These are phyloP conservation scores for Colletotrichum horii DNA, from an alignment of 2,329 filamentous ascomycete species.

Conservation along the genomic window DNA sequence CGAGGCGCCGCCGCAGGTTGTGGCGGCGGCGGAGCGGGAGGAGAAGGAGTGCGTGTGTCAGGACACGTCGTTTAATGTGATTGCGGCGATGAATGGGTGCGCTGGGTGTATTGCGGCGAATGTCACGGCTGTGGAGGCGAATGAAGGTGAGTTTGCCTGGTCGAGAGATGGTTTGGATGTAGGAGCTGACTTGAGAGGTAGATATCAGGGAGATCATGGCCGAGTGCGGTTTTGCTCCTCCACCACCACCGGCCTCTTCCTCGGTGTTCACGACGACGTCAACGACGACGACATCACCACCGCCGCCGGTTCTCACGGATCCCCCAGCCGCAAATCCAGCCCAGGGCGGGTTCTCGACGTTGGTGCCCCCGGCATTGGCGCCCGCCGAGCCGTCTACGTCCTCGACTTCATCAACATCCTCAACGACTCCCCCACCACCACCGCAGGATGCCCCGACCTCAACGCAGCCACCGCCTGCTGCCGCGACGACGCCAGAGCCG, in stretches of 20 bases:
- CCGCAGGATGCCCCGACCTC: neutral
- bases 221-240: constrained; percentile 2
- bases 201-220: constrained; percentile 14
- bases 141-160: neutral
- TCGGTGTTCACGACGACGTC: neutral
- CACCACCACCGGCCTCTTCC: neutral
- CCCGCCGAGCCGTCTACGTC: neutral
- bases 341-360: neutral
- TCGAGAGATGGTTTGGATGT: neutral
- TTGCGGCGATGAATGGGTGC: neutral
- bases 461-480: neutral
- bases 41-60: constrained; percentile 3
- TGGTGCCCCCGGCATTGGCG: neutral
- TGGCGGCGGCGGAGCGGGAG: neutral
- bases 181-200: neutral
- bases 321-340: neutral
- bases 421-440: neutral
- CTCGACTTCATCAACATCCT: neutral
- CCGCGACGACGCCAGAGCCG: neutral
- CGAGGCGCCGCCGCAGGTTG: neutral
- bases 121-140: neutral
- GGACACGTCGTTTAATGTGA: constrained; percentile 2
- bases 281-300: neutral
- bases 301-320: neutral
- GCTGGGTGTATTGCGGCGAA: constrained; percentile 2